Conservation (phyloP, 495 filamentous ascomycete genomes). For the Podospora anserina region DNA sequence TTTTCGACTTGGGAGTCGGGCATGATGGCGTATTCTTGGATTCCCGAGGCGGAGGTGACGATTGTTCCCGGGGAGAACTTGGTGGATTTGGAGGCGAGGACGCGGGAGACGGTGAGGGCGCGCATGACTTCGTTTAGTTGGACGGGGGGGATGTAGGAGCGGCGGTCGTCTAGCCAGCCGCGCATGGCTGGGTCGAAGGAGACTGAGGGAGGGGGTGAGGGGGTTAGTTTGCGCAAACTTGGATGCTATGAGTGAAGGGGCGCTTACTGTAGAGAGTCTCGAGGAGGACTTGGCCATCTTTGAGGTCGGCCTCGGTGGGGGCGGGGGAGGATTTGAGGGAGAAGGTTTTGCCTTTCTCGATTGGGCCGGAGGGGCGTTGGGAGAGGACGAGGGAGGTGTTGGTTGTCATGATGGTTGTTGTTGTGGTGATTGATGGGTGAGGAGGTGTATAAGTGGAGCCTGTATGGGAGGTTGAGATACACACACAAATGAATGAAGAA, state of each 20-base stretch:
- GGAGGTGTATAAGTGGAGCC: not conserved
- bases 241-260: too few relatives aligned
- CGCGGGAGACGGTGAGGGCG: constrained; percentile 55
- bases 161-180: constrained; percentile 64
- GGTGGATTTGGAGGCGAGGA: constrained; percentile 38
- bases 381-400: constrained; percentile 39
- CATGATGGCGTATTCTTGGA: constrained; percentile 61
- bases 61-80: constrained; percentile 52
- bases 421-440: not conserved
- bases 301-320: constrained; percentile 45
- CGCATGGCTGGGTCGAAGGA: constrained; percentile 63
- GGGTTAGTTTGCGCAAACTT: too few relatives aligned
- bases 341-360: constrained; percentile 53
- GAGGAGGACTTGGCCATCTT: constrained; percentile 51
- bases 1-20: constrained; percentile 45
- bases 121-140: constrained; percentile 66
- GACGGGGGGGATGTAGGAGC: constrained; percentile 67
- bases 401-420: constrained; percentile 1
- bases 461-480: not conserved
- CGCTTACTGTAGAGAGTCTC: constrained; percentile 1
- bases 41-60: constrained; percentile 53
- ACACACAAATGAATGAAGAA: not conserved
- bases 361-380: constrained; percentile 44
- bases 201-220: not conserved
- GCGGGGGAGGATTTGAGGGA: constrained; percentile 46